Evolutionary conservation across 2,329 filamentous ascomycete genomes (phyloP).

Genomic region (Pestalotiopsis sp.): DNA sequence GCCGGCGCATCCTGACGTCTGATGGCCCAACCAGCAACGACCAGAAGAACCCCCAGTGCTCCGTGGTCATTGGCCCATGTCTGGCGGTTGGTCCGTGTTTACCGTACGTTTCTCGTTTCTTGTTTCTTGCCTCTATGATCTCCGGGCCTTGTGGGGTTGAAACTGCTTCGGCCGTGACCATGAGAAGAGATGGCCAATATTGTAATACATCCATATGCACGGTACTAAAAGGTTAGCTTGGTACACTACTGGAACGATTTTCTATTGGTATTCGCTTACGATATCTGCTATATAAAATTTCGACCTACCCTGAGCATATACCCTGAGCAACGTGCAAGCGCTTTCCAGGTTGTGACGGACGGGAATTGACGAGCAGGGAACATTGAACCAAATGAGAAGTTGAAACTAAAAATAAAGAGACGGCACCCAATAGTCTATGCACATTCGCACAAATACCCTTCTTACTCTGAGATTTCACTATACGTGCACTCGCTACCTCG

Average conservation of each 20-base stretch:
- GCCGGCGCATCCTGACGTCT: not conserved
- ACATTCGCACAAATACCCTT: not conserved
- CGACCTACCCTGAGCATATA: too few species aligned
- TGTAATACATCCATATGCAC: not conserved
- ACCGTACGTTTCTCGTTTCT: not conserved
- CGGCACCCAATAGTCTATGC: not conserved
- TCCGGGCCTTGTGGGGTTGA: not conserved
- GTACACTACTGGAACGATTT: not conserved
- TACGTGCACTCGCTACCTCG: not conserved
- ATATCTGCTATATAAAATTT: too few species aligned
- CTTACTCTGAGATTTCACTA: too few species aligned
- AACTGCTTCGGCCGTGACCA: not conserved
- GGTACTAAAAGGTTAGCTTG: not conserved
- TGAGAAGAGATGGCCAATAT: not conserved
- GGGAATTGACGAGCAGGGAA: too few species aligned
- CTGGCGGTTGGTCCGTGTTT: not conserved
- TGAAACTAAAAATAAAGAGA: not conserved
- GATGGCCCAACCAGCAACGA: not conserved
- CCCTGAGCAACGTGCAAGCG: not conserved
- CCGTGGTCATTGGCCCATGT: not conserved
- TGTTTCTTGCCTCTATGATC: too few species aligned
- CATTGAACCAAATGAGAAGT: not conserved
- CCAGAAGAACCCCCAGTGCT: not conserved
- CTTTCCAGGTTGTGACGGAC: not conserved
- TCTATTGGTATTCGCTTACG: not conserved